Evolutionary conservation across 169 alveolate species (phyloP), one percentile per base, ranked within the genome.

Genomic region (Babesia ovata): DNA sequence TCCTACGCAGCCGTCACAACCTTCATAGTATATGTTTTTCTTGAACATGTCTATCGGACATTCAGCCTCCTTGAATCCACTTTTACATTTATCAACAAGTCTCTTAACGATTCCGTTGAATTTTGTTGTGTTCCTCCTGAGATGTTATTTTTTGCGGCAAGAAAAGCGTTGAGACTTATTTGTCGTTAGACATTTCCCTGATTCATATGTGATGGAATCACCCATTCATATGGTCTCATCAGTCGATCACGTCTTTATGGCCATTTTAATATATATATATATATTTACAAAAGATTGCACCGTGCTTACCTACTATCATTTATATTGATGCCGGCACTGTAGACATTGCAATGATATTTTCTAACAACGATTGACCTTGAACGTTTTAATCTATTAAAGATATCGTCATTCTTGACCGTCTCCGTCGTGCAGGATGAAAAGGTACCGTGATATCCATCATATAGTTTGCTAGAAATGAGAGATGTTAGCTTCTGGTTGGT

Each of bases 301-400:
- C 4, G 24, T 22, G n/a, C 44, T 50, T 67, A 76, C 78, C 73
- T 52, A 16, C 12, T 44, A 56, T 70, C 39, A 8, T 28, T 58
- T 2, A 24, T 11, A 46, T 50, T n/a, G 14, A 82, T 21, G 14
- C 78, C 75, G 22, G 89, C 86, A 36, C 70, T 82, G 71, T 82
- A 82, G n/a, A 82, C 85, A 21, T 75, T 74, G 52, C 89, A 82
- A n/a, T 57, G 48, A 29, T 73, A 82, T 50, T 63, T 73, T 50
- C 63, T 82, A 36, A 82, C 60, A n/a, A 73, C 14, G n/a, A 82
- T 56, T 16, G 22, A 52, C 11, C 76, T 44, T 22, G 52, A 21
- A 14, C 69, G 36, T 19, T 24, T 46, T 16, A 82, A 42, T 48
- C 19, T 71, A 56, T 82, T 63, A 21, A 36, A 42, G 17, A 82